Conservation (phyloP, 495 filamentous ascomycete genomes). For the Hypoxylon lienhwacheense region DNA sequence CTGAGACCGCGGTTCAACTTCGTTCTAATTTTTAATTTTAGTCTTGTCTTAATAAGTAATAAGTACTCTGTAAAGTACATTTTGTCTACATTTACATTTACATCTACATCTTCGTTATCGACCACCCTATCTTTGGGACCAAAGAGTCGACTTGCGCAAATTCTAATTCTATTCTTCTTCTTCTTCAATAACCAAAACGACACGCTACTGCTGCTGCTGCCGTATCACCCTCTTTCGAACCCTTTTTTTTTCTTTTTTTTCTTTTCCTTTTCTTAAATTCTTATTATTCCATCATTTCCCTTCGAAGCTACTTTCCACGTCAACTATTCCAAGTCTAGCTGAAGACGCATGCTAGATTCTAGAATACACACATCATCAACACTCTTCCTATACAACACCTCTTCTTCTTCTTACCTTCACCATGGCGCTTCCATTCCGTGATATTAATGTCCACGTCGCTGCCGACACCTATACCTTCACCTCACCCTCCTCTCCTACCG, state of each 20-base stretch:
- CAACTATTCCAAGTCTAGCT: too few relatives aligned
- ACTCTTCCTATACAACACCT: neutral
- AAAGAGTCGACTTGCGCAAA: slow-evolving; percentile 6
- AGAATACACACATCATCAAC: too few relatives aligned
- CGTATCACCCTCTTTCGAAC: slow-evolving; percentile 28
- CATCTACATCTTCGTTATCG: slow-evolving; percentile 11
- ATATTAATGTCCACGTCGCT: slow-evolving; percentile 94
- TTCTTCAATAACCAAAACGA: slow-evolving; percentile 25
- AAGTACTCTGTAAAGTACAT: too few relatives aligned
- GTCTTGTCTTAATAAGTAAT: too few relatives aligned
- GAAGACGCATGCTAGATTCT: too few relatives aligned
- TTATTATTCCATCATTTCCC: slow-evolving; percentile 18
- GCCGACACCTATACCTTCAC: slow-evolving; percentile 93
- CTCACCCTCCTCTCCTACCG: slow-evolving; percentile 87
- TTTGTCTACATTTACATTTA: too few relatives aligned
- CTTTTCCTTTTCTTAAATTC: neutral
- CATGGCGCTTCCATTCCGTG: slow-evolving; percentile 79
- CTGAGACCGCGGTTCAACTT: too few relatives aligned
- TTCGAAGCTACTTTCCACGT: too few relatives aligned
- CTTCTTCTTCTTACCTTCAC: slow-evolving; percentile 24
- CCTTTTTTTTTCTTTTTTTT: slow-evolving; percentile 6
- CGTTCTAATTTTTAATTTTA: too few relatives aligned
- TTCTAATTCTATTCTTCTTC: too few relatives aligned
- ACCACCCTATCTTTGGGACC: slow-evolving; percentile 13
- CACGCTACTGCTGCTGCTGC: neutral